These are phyloP conservation scores for Schizophyllum commune DNA, from an alignment of 1,284 basidiomycete genomes.

Conservation along the genomic window DNA sequence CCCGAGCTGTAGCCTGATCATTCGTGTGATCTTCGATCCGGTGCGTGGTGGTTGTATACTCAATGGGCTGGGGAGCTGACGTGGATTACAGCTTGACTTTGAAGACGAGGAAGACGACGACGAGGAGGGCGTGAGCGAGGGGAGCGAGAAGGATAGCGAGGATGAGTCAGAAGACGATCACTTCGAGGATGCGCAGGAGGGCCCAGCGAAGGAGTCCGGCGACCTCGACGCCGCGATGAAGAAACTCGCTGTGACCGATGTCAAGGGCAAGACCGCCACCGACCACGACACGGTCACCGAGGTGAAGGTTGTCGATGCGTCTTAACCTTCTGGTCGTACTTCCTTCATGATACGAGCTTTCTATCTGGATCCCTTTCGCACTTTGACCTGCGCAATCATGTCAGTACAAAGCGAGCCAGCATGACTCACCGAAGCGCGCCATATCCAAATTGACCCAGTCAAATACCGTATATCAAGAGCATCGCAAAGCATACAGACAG, in stretches of 20 bases:
- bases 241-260: neutral
- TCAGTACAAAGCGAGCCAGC: neutral
- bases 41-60: slow-evolving; percentile 42
- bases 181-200: slow-evolving; percentile 60
- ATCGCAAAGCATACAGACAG: slow-evolving; percentile 2
- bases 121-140: slow-evolving; percentile 31
- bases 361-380: no score
- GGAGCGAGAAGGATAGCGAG: slow-evolving; percentile 32
- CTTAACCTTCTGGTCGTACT: neutral
- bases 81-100: slow-evolving; percentile 53
- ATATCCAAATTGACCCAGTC: neutral
- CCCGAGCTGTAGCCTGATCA: slow-evolving; percentile 92
- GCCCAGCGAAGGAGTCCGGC: neutral
- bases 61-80: neutral
- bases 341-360: no score
- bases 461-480: neutral
- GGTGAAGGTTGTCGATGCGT: neutral
- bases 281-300: neutral
- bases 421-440: neutral
- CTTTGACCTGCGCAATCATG: neutral
- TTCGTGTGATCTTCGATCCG: slow-evolving; percentile 92
- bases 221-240: neutral
- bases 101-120: slow-evolving; percentile 61
- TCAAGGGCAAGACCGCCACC: no score
- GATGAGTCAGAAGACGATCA: slow-evolving; percentile 36